Percentiles rank a stretch among this genome's conserved stretches.
These are phyloP conservation scores for Debaryomyces singareniensis DNA, from an alignment of 1,139 yeast species.

Conservation along the genomic window DNA sequence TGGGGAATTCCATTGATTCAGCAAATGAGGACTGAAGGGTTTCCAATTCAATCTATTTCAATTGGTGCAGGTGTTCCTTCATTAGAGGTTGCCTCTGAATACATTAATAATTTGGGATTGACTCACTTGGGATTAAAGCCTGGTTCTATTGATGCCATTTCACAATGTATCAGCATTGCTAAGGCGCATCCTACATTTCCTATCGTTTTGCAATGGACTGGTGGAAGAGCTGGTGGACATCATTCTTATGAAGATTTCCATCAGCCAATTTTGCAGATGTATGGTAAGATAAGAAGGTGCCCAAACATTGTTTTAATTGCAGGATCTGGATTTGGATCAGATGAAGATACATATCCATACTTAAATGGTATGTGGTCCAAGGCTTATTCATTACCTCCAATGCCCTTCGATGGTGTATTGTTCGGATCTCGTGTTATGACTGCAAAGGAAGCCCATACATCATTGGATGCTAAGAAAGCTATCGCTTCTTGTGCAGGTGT, in stretches of 20 bases:
- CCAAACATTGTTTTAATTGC: conserved; percentile 85
- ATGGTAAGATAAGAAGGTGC: conserved; percentile 88
- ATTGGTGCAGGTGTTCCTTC: conserved; percentile 99
- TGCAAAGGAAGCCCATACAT: conserved; percentile 92
- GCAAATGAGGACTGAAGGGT: conserved; percentile 82
- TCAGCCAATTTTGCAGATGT: conserved; percentile 93
- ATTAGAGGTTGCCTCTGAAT: conserved; percentile 92
- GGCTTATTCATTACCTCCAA: conserved; percentile 82
- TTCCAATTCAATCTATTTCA: conserved; percentile 92
- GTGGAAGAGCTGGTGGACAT: conserved; percentile 99
- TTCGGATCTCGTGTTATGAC: conserved; percentile 97
- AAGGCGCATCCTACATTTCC: conserved; percentile 96
- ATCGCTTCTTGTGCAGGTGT: conserved; percentile 91
- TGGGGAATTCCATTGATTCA: conserved; percentile 98
- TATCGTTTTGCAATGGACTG: conserved; percentile 97
- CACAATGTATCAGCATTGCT: conserved; percentile 83
- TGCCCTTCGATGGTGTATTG: conserved; percentile 98
- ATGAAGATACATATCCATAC: conserved; percentile 94
- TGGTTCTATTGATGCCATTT: conserved; percentile 90
- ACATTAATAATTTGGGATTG: conserved; percentile 85
- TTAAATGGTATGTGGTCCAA: conserved; percentile 95
- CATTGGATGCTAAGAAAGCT: conserved; percentile 88
- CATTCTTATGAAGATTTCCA: conserved; percentile 99
- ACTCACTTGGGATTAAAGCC: conserved; percentile 96
- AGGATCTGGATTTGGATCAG: conserved; percentile 98